Base-by-base conservation (phyloP, 768 basidiomycete genomes). In the Suillus plorans region DNA sequence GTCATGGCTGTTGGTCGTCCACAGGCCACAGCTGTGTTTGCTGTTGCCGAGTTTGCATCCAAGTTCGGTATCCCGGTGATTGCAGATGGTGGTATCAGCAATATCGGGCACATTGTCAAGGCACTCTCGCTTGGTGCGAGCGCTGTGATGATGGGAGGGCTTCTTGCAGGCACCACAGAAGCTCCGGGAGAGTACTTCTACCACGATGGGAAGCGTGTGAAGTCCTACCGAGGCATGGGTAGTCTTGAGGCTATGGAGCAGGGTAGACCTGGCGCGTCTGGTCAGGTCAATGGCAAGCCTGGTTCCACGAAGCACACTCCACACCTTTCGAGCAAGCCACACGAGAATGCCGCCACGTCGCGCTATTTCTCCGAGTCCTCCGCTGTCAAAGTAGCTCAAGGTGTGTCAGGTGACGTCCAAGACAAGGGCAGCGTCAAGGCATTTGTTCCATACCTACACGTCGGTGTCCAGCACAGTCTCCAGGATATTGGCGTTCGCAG, bases 131-230 rank as follows among this genome's bases (percentile, higher is more conserved):
- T 99, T 14, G 97, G 97, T 60, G 97, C 97, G 4, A 89, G 91
- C 25, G 96, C 95, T 5, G 95, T 99, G 61, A 99, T 99, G 97
- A 98, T 99, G 97, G 97, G 97, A 53, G 90, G 94, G 10, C 79
- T 99, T 57, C 83, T 99, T 34, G 97, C 97, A 2, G 97, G 97
- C 37, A 99, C 97, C 42, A 89, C 94, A 67, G 97, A 99, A 77
- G 94, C 95, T 0, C 97, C 97, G 0, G 97, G 97, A 70, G 95
- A 99, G 80, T 99, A 97, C 82, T 99, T 97, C 77, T 99, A 97
- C 80, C 96, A 99, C 73, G 96, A 98, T 68, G 97, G 97, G 67
- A 97, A 97, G 82, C 90, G 97, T 57, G 95, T 99, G 75, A 99
- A 99, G 85, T 89, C 96, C 41, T 99, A 99, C 80, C 90, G 97